phyloP scores from a whole-genome alignment of 805 yeast genomes.

The Spathaspora arborariae region DNA sequence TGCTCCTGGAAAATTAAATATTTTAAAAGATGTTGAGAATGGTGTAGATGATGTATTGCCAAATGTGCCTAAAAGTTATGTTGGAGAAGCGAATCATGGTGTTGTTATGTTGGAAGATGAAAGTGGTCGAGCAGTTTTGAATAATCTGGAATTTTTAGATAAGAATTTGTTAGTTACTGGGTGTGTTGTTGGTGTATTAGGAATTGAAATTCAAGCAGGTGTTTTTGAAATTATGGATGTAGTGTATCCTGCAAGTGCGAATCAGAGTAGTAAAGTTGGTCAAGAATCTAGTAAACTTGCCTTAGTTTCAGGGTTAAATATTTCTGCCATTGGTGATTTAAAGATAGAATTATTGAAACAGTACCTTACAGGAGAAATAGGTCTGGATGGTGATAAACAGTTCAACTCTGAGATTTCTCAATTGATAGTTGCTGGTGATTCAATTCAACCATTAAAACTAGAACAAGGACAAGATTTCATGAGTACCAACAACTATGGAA shows the following conservation, averaged over 20 bases:
- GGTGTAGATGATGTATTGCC: slow-evolving; percentile 51
- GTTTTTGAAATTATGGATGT: slow-evolving; percentile 80
- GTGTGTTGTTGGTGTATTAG: slow-evolving; percentile 78
- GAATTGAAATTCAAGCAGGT: slow-evolving; percentile 82
- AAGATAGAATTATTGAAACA: slow-evolving; percentile 60
- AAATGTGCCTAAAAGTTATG: slow-evolving; percentile 25
- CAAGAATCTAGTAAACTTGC: slow-evolving; percentile 50
- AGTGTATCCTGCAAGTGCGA: slow-evolving; percentile 62
- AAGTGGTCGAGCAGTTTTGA: slow-evolving; percentile 77
- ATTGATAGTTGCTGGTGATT: slow-evolving; percentile 72
- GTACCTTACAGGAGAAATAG: slow-evolving; percentile 69
- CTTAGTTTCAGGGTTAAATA: slow-evolving; percentile 70
- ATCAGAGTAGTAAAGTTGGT: slow-evolving; percentile 35
- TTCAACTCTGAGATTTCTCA: slow-evolving; percentile 36
- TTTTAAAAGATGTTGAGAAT: slow-evolving; percentile 73
- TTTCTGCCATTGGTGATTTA: slow-evolving; percentile 43
- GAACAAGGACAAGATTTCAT: slow-evolving; percentile 24
- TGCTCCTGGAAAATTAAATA: slow-evolving; percentile 79
- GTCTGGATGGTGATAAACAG: slow-evolving; percentile 23
- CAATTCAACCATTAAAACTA: slow-evolving; percentile 38
- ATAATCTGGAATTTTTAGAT: slow-evolving; percentile 54
- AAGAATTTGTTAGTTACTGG: slow-evolving; percentile 77
- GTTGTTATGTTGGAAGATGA: slow-evolving; percentile 86
- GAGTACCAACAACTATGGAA: slow-evolving; percentile 45
- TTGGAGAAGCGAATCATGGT: slow-evolving; percentile 14